Conservation (phyloP, 2,329 filamentous ascomycete species). For the Ophiostoma novo-ulmi region DNA sequence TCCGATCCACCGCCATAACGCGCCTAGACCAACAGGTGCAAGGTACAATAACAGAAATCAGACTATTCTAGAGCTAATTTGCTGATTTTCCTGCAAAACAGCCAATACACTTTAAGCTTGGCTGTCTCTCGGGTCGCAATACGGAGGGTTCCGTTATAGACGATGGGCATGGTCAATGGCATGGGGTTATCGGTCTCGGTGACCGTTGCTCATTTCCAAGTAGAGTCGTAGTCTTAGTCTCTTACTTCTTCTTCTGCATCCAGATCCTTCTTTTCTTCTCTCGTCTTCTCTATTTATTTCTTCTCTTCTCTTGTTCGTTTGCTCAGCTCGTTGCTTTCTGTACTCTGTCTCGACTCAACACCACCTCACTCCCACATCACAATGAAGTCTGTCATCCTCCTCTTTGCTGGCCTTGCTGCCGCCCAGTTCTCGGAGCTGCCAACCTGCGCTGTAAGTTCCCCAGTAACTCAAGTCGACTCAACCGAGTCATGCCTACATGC, state of each 20-base stretch:
- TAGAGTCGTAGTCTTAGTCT: not conserved
- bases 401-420: slow-evolving; percentile 48
- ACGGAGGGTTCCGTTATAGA: not conserved
- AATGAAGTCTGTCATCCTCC: slow-evolving; percentile 46
- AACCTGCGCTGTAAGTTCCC: slow-evolving; percentile 50
- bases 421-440: slow-evolving; percentile 48
- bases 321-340: not conserved
- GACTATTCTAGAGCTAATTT: slow-evolving; percentile 4
- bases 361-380: not conserved
- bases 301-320: not conserved
- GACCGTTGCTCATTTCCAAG: not conserved
- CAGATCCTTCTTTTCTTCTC: not conserved
- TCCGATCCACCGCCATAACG: not conserved
- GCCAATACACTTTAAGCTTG: slow-evolving; percentile 18
- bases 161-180: not conserved
- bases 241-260: not conserved
- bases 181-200: not conserved
- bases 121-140: slow-evolving; percentile 1
- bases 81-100: slow-evolving; percentile 1
- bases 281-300: not conserved
- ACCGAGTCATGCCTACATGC: not conserved
- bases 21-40: not conserved
- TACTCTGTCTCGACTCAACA: not conserved
- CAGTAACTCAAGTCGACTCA: too few relatives aligned
- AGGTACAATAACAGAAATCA: not conserved